Conservation (phyloP, 495 filamentous ascomycete genomes). For the Platismatia glauca region DNA sequence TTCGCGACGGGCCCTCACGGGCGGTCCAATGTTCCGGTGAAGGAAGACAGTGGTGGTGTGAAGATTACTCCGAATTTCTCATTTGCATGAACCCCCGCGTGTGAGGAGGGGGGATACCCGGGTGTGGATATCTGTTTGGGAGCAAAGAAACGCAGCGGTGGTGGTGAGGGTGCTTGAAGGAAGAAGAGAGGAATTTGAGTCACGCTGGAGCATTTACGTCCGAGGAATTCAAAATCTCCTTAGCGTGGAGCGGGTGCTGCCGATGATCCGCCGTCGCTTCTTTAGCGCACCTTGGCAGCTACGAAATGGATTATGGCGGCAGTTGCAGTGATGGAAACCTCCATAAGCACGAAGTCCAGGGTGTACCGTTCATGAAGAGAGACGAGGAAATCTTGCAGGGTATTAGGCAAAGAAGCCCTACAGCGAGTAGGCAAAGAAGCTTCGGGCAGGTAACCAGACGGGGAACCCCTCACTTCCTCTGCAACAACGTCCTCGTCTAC, state of each 20-base stretch:
- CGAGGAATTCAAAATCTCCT: neutral
- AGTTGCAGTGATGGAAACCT: too few relatives aligned
- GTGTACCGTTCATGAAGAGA: too few relatives aligned
- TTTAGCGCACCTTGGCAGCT: neutral
- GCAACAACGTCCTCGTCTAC: neutral
- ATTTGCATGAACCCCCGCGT: constrained; percentile 58
- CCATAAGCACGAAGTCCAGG: too few relatives aligned
- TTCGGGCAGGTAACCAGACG: too few relatives aligned
- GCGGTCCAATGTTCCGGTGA: constrained; percentile 45
- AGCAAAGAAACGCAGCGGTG: constrained; percentile 99
- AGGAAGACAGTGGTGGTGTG: constrained; percentile 40
- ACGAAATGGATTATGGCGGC: too few relatives aligned
- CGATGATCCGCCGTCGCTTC: neutral
- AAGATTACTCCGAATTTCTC: constrained; percentile 99
- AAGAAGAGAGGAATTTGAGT: constrained; percentile 36
- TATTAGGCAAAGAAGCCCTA: too few relatives aligned
- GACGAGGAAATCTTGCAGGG: too few relatives aligned
- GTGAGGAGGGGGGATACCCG: constrained; percentile 15
- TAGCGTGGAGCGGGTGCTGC: neutral
- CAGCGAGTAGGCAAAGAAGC: too few relatives aligned
- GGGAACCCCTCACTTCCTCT: too few relatives aligned
- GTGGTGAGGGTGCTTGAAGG: constrained; percentile 78
- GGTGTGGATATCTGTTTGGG: constrained; percentile 53
- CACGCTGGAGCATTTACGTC: neutral
- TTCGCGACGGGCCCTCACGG: constrained; percentile 88